Percentiles rank a stretch among this genome's conserved stretches.
Conservation (phyloP, 805 yeast genomes). For the Sugiyamaella mastotermitis region DNA sequence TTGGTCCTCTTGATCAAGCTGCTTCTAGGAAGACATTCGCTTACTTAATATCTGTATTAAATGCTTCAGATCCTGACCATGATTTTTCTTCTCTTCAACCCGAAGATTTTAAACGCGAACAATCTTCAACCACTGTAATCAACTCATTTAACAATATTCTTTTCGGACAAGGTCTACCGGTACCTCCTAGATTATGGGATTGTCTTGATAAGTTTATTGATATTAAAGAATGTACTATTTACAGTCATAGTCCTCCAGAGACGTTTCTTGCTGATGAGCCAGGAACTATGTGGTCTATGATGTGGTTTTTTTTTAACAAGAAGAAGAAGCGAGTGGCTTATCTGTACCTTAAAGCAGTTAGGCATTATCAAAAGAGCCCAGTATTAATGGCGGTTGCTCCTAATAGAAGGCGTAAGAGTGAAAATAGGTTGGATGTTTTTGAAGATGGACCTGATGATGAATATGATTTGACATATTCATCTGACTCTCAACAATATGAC, state of each 20-base stretch:
- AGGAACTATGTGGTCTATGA: conserved; percentile 63
- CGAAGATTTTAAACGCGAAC: conserved; percentile 53
- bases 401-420: background rate
- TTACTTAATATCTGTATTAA: conserved; percentile 80
- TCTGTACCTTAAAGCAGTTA: conserved; percentile 58
- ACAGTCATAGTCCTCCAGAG: conserved; percentile 39
- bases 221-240: conserved; percentile 44
- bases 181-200: conserved; percentile 79
- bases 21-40: conserved; percentile 87
- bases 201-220: conserved; percentile 79
- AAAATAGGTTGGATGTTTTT: conserved; percentile 21
- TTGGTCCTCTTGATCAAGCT: conserved; percentile 85
- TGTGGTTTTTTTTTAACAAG: conserved; percentile 90
- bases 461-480: conserved; percentile 36
- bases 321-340: conserved; percentile 88
- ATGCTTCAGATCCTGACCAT: conserved; percentile 92
- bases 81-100: conserved; percentile 89
- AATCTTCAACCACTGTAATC: conserved; percentile 37
- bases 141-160: conserved; percentile 71
- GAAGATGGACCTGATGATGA: conserved; percentile 37
- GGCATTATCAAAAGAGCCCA: conserved; percentile 36
- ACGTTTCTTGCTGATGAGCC: conserved; percentile 62
- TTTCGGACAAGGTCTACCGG: conserved; percentile 44
- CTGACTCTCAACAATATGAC: conserved; percentile 25
- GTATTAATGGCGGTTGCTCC: conserved; percentile 25